Evolutionary conservation across 129 eudicot genomes (phyloP).

Genomic region (Pulicaria dysenterica): DNA sequence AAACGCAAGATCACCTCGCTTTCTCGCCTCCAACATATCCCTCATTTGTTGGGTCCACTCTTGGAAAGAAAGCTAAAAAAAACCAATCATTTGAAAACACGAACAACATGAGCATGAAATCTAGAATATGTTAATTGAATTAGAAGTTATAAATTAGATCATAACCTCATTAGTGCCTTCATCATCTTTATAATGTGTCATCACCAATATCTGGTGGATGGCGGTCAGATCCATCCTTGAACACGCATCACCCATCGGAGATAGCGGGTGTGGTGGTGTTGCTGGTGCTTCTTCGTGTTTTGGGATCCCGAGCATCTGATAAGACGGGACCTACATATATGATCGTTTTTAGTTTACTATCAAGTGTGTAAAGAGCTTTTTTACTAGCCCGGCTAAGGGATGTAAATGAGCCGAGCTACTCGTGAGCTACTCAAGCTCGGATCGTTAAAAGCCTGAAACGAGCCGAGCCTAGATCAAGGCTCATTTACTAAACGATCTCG

Average conservation of each 20-base stretch:
- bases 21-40: conserved; percentile 95
- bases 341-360: not conserved
- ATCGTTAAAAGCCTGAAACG: no score
- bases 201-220: conserved; percentile 69
- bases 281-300: conserved; percentile 84
- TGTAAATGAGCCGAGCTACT: no score
- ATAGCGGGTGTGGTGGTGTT: conserved; percentile 77
- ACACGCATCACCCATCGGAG: conserved; percentile 98
- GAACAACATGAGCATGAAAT: conserved; percentile 6
- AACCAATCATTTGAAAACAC: not conserved
- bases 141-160: conserved; percentile 8
- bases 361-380: no score
- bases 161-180: conserved; percentile 82
- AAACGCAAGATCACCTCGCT: conserved; percentile 91
- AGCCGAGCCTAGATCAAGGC: no score
- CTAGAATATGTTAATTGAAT: conserved; percentile 4
- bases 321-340: conserved; percentile 65
- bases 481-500: no score
- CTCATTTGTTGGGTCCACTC: conserved; percentile 99
- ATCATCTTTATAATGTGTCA: conserved; percentile 61
- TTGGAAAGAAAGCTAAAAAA: conserved; percentile 75
- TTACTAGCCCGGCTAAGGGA: no score
- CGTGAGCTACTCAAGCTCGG: no score
- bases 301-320: conserved; percentile 80
- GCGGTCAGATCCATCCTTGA: conserved; percentile 84